These are phyloP conservation scores for Acanthamoeba pearcei DNA, from an alignment of 208 protist genomes.

Conservation along the genomic window DNA sequence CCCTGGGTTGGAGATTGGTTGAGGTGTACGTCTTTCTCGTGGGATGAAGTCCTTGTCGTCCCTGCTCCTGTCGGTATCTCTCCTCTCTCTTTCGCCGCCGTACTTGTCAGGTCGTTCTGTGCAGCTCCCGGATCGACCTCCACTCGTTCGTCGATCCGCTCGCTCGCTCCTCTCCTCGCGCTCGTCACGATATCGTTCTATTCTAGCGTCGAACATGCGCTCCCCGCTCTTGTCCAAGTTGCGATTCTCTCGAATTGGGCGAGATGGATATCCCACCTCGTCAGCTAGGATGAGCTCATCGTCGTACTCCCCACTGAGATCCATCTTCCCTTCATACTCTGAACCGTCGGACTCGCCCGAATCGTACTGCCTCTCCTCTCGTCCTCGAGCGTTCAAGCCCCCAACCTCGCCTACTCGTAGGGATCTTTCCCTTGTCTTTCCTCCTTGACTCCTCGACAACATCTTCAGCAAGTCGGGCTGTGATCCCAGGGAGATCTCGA, in stretches of 20 bases:
- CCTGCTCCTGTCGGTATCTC: not conserved
- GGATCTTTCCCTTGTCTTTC: no score
- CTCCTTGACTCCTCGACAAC: not conserved
- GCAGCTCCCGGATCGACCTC: not conserved
- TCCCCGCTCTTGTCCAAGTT: not conserved
- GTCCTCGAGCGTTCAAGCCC: not conserved
- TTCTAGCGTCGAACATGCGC: not conserved
- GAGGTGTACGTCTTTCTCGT: not conserved
- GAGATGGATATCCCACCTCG: not conserved
- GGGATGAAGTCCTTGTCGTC: not conserved
- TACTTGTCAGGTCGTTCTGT: not conserved
- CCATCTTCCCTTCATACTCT: not conserved
- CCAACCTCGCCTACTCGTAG: not conserved
- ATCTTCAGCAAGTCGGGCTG: not conserved
- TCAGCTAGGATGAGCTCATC: not conserved
- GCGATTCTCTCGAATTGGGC: not conserved
- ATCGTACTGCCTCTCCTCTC: not conserved
- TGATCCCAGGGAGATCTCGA: no score
- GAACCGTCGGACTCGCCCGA: not conserved
- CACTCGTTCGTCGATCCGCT: not conserved
- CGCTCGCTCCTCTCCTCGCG: not conserved
- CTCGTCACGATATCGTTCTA: not conserved
- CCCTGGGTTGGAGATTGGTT: not conserved
- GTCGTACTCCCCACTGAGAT: not conserved
- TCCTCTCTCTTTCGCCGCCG: not conserved